Base-by-base conservation (phyloP, 352 stramenopile species). In the Globisporangium okanoganense region DNA sequence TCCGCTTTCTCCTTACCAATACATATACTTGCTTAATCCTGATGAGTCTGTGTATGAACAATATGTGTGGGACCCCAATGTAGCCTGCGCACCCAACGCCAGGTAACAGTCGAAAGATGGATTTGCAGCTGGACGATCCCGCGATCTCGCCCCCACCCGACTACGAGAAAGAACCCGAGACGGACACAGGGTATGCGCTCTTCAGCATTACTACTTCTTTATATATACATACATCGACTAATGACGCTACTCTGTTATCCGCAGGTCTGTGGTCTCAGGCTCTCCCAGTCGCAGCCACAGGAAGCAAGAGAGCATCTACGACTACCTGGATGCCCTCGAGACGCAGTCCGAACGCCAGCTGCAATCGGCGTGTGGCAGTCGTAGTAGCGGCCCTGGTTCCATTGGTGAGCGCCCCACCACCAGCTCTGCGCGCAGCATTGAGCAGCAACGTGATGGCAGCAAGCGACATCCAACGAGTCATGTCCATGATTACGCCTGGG, bases 301-400 rank as follows among this genome's bases (percentile, higher is more conserved):
- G 35, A 61, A 47, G 9, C 27, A 41, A 27, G 47, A 58, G 36
- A 68, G 75, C 54, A 90, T 94, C 56, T 94, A 94, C 56, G 84
- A 90, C 59, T 94, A 90, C 64, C 59, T 94, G 24, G 84, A 94
- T 48, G 70, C 81, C 5, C 54, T 94, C 29, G 84, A 94, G 63
- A 86, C 73, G 16, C 72, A 90, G 58, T 85, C 69, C 2, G 66
- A 85, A 29, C 44, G 66, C 2, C 80, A 89, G 29, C 64, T 88
- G 35, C 76, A 86, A 1, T 65, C 58, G 1, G 57, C 71, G 25
- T 40, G 48, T 18, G 16, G 48, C 8, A 44, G 27, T 31, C 43
- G 25, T 13, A 47, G 53, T 3, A n/a, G n/a, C n/a, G 60, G 51
- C 1, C 56, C 54, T 9, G 49, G 50, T 1, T 72, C 66, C 3